Evolutionary conservation across 768 basidiomycete species (phyloP), one percentile per base, ranked within the genome.

Genomic region (Postia placenta): DNA sequence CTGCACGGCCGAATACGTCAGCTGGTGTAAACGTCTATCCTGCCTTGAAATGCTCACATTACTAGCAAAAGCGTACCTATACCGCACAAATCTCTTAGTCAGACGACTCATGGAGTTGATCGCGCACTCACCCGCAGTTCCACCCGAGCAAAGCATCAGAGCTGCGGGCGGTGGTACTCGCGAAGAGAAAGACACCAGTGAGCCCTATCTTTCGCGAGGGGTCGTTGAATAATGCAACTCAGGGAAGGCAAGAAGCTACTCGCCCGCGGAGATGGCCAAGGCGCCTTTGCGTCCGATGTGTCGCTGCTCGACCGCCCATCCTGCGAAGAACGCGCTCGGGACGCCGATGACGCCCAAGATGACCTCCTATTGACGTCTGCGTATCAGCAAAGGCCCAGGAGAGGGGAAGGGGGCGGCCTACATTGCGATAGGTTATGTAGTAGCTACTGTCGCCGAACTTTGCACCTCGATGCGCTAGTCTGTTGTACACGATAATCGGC

Each of bases 151-250:
- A 72, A 23, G 77, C 72, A 51, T 82, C 72, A 6, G 82, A 85
- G 50, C 75, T 80, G 56, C 78, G 74, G 25, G 87, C 76, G n/a
- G 86, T 88, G 39, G 87, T 89, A 26, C 77, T 81, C 54, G 74
- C 81, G 58, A 85, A 83, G 40, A 92, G 74, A 68, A 89, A 89
- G 11, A 72, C 73, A 14, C 86, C 87, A 11, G 87, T 89, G 58
- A 88, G 72, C 61, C 74, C 80, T 83, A 67, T 60, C 60, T 74
- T 72, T 63, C 67, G 68, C 69, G 59, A 42, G 65, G 52, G 62
- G 67, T 74, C 67, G 67, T 74, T 74, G 69, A 76, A 65, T 58
- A 68, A 67, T 63, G 66, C 48, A 56, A 60, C 20, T 42, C 27
- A 46, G 28, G 45, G 54, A 17, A 49, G 54, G 30, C 7, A 46